phyloP scores from a whole-genome alignment of 73 alveolate genomes.

The Stentor roeselii region DNA sequence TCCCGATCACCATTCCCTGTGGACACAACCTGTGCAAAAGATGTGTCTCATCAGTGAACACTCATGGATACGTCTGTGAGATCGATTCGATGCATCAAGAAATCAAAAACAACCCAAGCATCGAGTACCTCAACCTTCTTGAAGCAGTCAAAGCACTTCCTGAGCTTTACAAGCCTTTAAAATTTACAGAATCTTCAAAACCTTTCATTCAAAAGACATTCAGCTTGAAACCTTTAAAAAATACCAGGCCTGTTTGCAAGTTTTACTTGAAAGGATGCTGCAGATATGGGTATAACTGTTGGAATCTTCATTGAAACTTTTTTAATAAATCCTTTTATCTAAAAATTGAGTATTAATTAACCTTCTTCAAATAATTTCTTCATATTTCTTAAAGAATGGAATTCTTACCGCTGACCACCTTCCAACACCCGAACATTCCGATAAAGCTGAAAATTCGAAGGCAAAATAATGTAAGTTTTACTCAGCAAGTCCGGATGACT shows the following conservation, averaged over 20 bases:
- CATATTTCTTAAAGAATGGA: too few relatives aligned
- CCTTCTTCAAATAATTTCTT: too few relatives aligned
- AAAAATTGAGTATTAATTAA: too few relatives aligned
- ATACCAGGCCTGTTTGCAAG: not conserved
- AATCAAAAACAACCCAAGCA: not conserved
- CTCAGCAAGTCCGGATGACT: constrained; percentile 9
- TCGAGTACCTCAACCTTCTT: not conserved
- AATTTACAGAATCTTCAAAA: not conserved
- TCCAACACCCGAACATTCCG: constrained; percentile 19
- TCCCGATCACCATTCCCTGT: not conserved
- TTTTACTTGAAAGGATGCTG: not conserved
- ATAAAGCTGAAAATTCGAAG: not conserved
- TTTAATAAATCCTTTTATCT: too few relatives aligned
- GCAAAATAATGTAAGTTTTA: not conserved
- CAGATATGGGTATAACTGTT: not conserved
- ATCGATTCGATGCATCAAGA: not conserved
- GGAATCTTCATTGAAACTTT: not conserved
- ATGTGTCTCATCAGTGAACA: not conserved
- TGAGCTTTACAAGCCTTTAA: not conserved
- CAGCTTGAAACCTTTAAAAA: not conserved
- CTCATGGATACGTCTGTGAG: not conserved
- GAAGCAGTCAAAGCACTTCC: not conserved
- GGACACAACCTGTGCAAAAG: not conserved
- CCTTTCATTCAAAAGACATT: not conserved
- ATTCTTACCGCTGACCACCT: not conserved